Evolutionary conservation across 805 yeast genomes (phyloP).

Genomic region (Vanderwaltozyma polyspora): DNA sequence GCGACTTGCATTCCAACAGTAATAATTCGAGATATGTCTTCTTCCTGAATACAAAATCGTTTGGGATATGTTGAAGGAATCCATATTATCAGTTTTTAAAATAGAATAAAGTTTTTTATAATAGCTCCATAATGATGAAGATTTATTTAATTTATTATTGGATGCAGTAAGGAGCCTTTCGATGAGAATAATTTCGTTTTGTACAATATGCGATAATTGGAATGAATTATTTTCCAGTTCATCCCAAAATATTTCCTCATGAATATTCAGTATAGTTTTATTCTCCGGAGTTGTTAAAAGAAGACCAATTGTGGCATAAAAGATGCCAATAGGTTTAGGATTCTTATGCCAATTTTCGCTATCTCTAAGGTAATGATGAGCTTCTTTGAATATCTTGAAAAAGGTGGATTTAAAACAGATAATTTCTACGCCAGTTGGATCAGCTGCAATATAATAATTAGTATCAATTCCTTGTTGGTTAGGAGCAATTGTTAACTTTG

Average conservation of each 20-base stretch:
- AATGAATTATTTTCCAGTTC: constrained; percentile 2
- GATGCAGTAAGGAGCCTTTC: constrained; percentile 25
- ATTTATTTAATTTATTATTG: constrained; percentile 28
- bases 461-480: constrained; percentile 7
- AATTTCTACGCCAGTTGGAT: constrained; percentile 19
- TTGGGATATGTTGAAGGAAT: constrained; percentile 5
- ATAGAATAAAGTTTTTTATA: constrained; percentile 23
- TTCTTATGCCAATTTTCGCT: constrained; percentile 1
- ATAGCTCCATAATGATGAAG: constrained; percentile 30
- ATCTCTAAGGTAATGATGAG: constrained; percentile 15
- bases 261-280: constrained; percentile 24
- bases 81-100: background rate
- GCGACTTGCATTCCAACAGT: constrained; percentile 30
- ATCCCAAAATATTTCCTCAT: constrained; percentile 16
- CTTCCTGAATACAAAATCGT: constrained; percentile 22
- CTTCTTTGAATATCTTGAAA: constrained; percentile 22
- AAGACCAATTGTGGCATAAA: constrained; percentile 25
- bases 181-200: constrained; percentile 9
- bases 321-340: constrained; percentile 1
- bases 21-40: constrained; percentile 29
- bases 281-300: constrained; percentile 30
- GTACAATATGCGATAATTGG: constrained; percentile 6
- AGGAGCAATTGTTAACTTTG: constrained; percentile 13
- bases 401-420: constrained; percentile 26
- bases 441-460: constrained; percentile 7